Base-by-base conservation (phyloP, 805 yeast genomes). In the Lachancea thermotolerans region DNA sequence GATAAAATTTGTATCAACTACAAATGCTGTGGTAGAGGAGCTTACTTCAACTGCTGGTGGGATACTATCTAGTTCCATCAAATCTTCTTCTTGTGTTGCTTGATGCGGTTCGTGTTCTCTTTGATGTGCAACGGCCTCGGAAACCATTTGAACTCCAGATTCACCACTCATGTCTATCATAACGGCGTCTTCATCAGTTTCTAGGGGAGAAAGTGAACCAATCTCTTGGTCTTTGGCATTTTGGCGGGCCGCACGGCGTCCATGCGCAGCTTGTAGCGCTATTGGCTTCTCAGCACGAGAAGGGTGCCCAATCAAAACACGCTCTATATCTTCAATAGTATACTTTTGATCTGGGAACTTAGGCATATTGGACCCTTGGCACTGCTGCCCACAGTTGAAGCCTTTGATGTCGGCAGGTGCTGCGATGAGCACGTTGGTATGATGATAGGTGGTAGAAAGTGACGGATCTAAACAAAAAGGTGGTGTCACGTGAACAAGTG, bases 1-100 rank as follows among this genome's bases (percentile, higher is more conserved):
- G 11, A 86, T 69, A 58, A 90, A 86, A 58, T 90, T 90, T 2
- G 97, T 90, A 59, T 90, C 97, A 0, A 87, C 68, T 0, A 89
- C 81, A 48, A 88, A 66, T 16, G 69, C 66, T 10, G 79, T 63
- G 14, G 29, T 30, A 10, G 37, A 25, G 18, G 12, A 8, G 15
- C 32, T 8, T n/a, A 10, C 12, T 16, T 30, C 31, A 5, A 9
- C 14, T 16, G 25, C 28, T 14, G 30, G 35, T 25, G 27, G 35
- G n/a, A 15, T 16, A 16, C 17, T 17, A 18, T 37, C 44, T 18
- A 41, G 46, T 0, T 53, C 51, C 4, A 37, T 45, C 8, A 43
- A 27, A n/a, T 48, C 51, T 9, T 21, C 34, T 2, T 37, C 30
- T 21, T 21, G 6, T 21, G 7, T 21, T 21, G 4, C 25, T 21